Evolutionary conservation across 106 monocot species (phyloP).

Genomic region (Narthecium ossifragum): DNA sequence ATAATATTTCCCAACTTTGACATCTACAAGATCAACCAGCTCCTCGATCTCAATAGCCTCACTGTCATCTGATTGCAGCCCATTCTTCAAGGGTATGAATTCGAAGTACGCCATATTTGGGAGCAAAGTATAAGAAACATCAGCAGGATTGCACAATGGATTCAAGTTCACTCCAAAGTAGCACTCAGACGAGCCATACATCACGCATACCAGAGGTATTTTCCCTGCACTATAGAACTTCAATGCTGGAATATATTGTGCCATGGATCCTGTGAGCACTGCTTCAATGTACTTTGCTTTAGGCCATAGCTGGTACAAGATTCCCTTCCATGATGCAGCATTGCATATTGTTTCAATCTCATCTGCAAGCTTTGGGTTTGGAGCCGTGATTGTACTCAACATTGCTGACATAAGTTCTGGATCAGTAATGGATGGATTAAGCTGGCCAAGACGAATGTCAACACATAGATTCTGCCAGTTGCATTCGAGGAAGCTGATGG

Average conservation of each 20-base stretch:
- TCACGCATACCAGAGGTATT: conserved; percentile 48
- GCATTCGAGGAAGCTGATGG: conserved; percentile 43
- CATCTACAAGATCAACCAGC: conserved; percentile 36
- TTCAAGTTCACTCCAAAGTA: conserved; percentile 60
- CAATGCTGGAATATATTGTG: conserved; percentile 43
- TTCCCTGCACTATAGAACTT: conserved; percentile 33
- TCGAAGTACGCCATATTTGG: conserved; percentile 70
- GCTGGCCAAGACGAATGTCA: conserved; percentile 35
- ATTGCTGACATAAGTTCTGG: conserved; percentile 22
- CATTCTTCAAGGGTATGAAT: conserved; percentile 32
- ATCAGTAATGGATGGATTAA: conserved; percentile 19
- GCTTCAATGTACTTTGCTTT: conserved; percentile 34
- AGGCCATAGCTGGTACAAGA: conserved; percentile 31
- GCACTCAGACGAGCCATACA: conserved; percentile 77
- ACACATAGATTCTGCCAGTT: conserved; percentile 30
- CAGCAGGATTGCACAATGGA: conserved; percentile 34
- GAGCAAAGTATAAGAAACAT: conserved; percentile 51
- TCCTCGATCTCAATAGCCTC: conserved; percentile 6
- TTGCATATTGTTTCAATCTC: conserved; percentile 29
- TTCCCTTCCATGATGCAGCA: conserved; percentile 28
- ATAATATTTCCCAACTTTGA: conserved; percentile 38
- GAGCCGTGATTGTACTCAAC: conserved; percentile 7
- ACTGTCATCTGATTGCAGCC: conserved; percentile 6
- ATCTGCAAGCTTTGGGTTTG: conserved; percentile 25
- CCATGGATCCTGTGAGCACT: conserved; percentile 50